Percentiles rank a stretch among this genome's conserved stretches.
Conservation (phyloP, 2,329 filamentous ascomycete genomes). For the Graphiopsis chlorocephala region DNA sequence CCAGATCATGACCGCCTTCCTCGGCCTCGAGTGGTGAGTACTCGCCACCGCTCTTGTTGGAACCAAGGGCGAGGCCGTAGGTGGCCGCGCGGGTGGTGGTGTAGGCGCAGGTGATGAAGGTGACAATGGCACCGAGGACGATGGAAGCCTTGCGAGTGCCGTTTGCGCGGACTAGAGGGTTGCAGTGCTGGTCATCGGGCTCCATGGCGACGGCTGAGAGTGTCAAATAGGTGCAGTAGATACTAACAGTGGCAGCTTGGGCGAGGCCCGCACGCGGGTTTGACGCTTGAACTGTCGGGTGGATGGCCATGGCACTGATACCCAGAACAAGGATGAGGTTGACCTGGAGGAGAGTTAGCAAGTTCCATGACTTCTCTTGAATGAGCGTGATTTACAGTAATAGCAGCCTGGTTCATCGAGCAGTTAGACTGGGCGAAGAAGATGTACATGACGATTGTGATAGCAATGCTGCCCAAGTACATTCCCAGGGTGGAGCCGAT, state of each 20-base stretch:
- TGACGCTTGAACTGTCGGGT: constrained; percentile 83
- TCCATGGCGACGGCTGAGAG: constrained; percentile 99
- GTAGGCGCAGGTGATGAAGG: constrained; percentile 94
- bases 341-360: constrained; percentile 46
- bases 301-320: constrained; percentile 81
- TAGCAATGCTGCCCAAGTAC: constrained; percentile 85
- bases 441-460: constrained; percentile 96
- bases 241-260: constrained; percentile 94
- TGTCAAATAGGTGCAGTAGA: constrained; percentile 98
- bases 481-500: constrained; percentile 91
- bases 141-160: constrained; percentile 88
- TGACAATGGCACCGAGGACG: constrained; percentile 89
- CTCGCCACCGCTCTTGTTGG: constrained; percentile 51
- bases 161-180: constrained; percentile 81
- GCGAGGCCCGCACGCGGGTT: constrained; percentile 93
- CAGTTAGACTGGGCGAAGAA: constrained; percentile 84
- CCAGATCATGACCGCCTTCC: constrained; percentile 79
- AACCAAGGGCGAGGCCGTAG: constrained; percentile 74
- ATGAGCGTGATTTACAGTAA: constrained; percentile 57
- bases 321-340: constrained; percentile 81
- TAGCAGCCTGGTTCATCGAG: constrained; percentile 94
- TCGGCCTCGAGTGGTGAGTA: constrained; percentile 61
- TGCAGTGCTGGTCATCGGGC: constrained; percentile 90
- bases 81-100: constrained; percentile 96
- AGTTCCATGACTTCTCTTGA: background rate